These are phyloP conservation scores for Lachnellula willkommii DNA, from an alignment of 2,329 filamentous ascomycete genomes.

Conservation along the genomic window DNA sequence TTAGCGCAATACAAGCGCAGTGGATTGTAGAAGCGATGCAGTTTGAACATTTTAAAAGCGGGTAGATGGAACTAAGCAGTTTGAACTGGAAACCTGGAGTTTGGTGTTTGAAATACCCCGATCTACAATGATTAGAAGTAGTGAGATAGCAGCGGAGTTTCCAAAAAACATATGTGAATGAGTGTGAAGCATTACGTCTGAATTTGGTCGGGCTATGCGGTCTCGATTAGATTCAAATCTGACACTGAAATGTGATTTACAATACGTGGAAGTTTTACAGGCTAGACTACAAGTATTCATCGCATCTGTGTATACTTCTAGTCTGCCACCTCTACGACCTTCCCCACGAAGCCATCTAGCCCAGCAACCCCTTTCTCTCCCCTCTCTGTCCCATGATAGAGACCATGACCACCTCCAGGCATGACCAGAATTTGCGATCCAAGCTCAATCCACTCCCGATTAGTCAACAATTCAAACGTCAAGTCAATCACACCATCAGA, in stretches of 20 bases:
- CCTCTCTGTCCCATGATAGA: slow-evolving; percentile 50
- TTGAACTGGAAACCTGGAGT: neutral
- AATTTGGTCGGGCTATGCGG: too few relatives aligned
- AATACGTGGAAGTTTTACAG: too few relatives aligned
- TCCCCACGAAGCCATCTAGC: slow-evolving; percentile 68
- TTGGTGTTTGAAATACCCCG: slow-evolving; percentile 1
- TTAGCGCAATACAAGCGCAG: slow-evolving; percentile 53
- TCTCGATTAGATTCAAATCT: too few relatives aligned
- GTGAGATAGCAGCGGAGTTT: neutral
- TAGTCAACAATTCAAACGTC: slow-evolving; percentile 62
- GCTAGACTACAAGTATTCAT: too few relatives aligned
- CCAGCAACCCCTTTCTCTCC: slow-evolving; percentile 51
- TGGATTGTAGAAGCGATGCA: slow-evolving; percentile 44
- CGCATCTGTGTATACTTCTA: slow-evolving; percentile 27
- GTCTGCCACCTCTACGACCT: slow-evolving; percentile 56
- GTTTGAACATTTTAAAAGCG: slow-evolving; percentile 4
- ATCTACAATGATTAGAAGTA: neutral
- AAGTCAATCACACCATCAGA: slow-evolving; percentile 43
- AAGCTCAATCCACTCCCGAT: slow-evolving; percentile 67
- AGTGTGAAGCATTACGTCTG: neutral
- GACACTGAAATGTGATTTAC: too few relatives aligned
- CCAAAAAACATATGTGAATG: neutral
- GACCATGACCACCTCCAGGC: slow-evolving; percentile 61
- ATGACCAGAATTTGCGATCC: slow-evolving; percentile 66
- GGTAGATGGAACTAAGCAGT: neutral